These are phyloP conservation scores for Candolleomyces aberdarensis DNA, from an alignment of 768 basidiomycete species.

Conservation along the genomic window DNA sequence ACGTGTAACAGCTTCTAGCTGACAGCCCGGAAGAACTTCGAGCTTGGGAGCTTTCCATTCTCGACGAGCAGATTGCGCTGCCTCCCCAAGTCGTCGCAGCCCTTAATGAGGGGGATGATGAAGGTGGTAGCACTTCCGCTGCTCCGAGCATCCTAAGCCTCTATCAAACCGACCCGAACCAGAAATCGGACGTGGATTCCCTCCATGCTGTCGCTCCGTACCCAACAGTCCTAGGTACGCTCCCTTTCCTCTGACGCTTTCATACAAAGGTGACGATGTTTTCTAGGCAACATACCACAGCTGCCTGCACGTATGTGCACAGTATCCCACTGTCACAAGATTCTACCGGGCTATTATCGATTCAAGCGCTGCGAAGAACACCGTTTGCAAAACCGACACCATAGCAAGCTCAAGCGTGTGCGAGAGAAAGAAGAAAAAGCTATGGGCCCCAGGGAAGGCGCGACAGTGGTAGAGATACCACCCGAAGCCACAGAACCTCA, in stretches of 20 bases:
- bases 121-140: neutral
- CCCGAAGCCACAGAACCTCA: neutral
- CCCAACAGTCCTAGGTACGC: neutral
- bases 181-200: neutral
- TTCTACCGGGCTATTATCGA: constrained; percentile 44
- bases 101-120: no score
- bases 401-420: constrained; percentile 49
- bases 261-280: neutral
- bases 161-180: neutral
- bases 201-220: neutral
- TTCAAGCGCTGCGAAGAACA: constrained; percentile 57
- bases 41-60: constrained; percentile 32
- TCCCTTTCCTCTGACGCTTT: neutral
- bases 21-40: constrained; percentile 32
- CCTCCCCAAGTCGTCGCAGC: no score
- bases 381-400: constrained; percentile 51
- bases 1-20: constrained; percentile 23
- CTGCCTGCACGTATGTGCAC: constrained; percentile 50
- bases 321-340: constrained; percentile 53
- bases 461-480: constrained; percentile 1
- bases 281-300: neutral
- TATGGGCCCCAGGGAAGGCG: constrained; percentile 18
- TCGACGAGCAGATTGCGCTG: neutral
- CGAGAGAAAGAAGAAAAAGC: constrained; percentile 48
- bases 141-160: neutral